Base-by-base conservation (phyloP, 73 alveolate genomes). In the Breviolum minutum region DNA sequence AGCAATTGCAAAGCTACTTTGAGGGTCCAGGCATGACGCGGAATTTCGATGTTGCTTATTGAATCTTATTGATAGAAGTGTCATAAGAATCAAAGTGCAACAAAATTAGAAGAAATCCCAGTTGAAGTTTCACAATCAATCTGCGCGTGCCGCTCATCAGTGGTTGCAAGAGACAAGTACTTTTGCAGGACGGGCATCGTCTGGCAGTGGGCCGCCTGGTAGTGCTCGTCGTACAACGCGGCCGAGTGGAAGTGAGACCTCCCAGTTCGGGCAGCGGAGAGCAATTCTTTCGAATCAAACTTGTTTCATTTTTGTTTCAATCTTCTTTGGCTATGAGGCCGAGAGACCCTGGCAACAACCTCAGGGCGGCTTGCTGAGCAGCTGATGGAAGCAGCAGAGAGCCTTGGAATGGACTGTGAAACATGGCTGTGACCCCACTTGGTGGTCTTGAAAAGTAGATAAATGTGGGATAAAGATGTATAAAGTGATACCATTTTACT, bases 301-400 rank as follows among this genome's bases (percentile, higher is more conserved):
- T 19, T 73, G 82, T 73, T 71, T 22, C 27, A 22, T 22, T 14
- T 8, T 8, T 70, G 24, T 70, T 30, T 7, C 80, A 70, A 10
- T 17, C 80, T 70, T n/a, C n/a, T n/a, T 40, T 40, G 54, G 54
- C 48, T 17, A 71, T 12, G 63, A 86, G 94, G 94, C 80, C 62
- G 63, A 63, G 94, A 86, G 29, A 29, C 13, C 29, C 74, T 26
- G 70, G 88, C 69, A 16, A 27, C 76, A 6, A 63, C 94, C 80
- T 48, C 77, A 17, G 80, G 80, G 32, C 80, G 94, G 20, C 79
- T 86, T 7, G 80, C 80, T 16, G 94, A 86, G 63, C 77, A 86
- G 94, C 48, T 86, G 74, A 86, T 86, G 94, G 80, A 86, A 27
- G 94, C 94, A 63, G 94, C 94, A 5, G 94, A 86, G 94, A 12